Evolutionary conservation across 2,329 filamentous ascomycete genomes (phyloP), one percentile per base, ranked within the genome.

Genomic region (Cordyceps tenuipes): DNA sequence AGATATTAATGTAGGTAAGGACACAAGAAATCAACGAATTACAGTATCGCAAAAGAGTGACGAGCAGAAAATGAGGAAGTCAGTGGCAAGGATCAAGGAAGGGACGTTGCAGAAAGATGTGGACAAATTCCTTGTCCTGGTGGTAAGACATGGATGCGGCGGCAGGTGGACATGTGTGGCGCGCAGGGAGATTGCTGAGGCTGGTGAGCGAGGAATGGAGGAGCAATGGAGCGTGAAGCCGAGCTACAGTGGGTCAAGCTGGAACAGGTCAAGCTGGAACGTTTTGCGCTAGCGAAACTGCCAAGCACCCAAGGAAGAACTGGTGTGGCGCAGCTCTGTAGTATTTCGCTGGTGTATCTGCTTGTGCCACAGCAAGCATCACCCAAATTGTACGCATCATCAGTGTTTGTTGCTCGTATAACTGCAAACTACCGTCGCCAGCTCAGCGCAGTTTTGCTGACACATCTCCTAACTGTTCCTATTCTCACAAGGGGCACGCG

Each of bases 121-220:
- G 56, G 39, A 50, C 39, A 48, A 36, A 12, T 23, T 36, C 26
- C 13, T 17, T 41, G 44, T 39, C 34, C 5, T 41, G 29, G 41
- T 50, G 46, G 46, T 52, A 59, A 59, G 56, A 51, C 56, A 59
- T 31, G 55, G 55, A 34, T 31, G 44, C 41, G 55, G 55, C n/a
- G 34, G 36, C 44, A 36, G 29, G 29, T 29, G 29, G 29, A 8
- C 29, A 12, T 6, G 23, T 41, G 55, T 58, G 56, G 56, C 56
- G 56, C 39, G 49, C 17, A 19, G n/a, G 29, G 49, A 51, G 49
- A 51, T 51, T 59, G 48, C 48, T 49, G 39, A 51, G 48, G 41
- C 49, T 59, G 56, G 49, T 51, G 1, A 23, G 23, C 13, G 31
- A 31, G 31, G 49, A 23, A 31, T 21, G 50, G 9, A 17, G 50